Evolutionary conservation across 768 basidiomycete genomes (phyloP).

Genomic region (Candolleomyces aberdarensis): DNA sequence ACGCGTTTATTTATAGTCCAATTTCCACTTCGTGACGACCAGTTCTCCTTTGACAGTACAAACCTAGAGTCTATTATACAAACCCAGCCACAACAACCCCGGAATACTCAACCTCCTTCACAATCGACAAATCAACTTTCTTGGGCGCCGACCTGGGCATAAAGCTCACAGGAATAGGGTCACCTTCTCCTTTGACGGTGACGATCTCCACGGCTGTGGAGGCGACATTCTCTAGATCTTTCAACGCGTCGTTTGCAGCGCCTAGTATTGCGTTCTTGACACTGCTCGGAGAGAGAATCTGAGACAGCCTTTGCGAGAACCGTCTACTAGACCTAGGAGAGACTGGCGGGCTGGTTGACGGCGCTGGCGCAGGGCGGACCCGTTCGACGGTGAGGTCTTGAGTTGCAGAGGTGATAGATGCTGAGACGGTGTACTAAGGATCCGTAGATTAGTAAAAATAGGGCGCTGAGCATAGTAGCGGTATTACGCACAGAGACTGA

Average conservation of each 20-base stretch:
- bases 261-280: not conserved
- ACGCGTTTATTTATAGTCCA: no score
- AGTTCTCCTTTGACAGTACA: no score
- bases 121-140: not conserved
- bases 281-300: not conserved
- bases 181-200: not conserved
- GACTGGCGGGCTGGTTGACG: not conserved
- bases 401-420: not conserved
- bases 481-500: not conserved
- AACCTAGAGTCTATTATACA: not conserved
- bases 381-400: not conserved
- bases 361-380: not conserved
- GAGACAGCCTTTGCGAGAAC: not conserved
- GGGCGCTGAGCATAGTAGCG: not conserved
- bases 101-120: not conserved
- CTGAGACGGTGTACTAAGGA: not conserved
- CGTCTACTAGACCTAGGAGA: not conserved
- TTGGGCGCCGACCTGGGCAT: not conserved
- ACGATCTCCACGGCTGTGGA: not conserved
- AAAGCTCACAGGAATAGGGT: not conserved
- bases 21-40: no score
- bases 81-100: not conserved
- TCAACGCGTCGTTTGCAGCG: not conserved
- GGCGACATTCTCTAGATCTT: not conserved
- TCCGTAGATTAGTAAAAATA: not conserved